A percentile compares a stretch with the other conserved stretches of the same genome.
phyloP scores from a whole-genome alignment of 2,329 filamentous ascomycete species.

The Cordyceps cateniannulata region DNA sequence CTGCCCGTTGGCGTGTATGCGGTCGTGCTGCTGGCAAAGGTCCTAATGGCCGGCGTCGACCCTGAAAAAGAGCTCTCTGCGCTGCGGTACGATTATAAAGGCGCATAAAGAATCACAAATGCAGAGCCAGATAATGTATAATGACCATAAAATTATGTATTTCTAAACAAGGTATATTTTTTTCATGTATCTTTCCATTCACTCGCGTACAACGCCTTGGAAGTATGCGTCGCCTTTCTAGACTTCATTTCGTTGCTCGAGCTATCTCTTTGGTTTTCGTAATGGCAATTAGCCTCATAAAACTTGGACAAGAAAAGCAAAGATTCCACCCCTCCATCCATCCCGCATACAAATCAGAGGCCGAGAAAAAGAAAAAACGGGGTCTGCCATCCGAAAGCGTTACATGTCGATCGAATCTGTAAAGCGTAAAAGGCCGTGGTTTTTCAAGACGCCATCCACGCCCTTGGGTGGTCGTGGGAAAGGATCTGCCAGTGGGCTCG shows the following conservation, averaged over 20 bases:
- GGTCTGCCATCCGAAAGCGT: not conserved
- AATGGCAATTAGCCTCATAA: not conserved
- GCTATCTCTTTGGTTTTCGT: not conserved
- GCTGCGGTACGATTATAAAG: slow-evolving; percentile 62
- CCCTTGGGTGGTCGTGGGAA: slow-evolving; percentile 65
- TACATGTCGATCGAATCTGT: slow-evolving; percentile 74
- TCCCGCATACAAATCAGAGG: not conserved
- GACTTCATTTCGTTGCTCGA: not conserved
- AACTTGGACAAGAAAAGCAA: not conserved
- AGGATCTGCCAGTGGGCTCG: slow-evolving; percentile 37
- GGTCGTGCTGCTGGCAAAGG: slow-evolving; percentile 55
- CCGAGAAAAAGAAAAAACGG: not conserved
- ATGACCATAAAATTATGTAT: slow-evolving; percentile 1
- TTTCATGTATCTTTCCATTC: not conserved
- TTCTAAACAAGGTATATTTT: slow-evolving; percentile 14
- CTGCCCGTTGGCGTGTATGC: slow-evolving; percentile 53
- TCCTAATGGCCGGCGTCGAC: slow-evolving; percentile 62
- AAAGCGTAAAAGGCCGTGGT: slow-evolving; percentile 83
- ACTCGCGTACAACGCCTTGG: slow-evolving; percentile 5
- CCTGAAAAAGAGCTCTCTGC: slow-evolving; percentile 56
- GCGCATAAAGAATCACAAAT: slow-evolving; percentile 39
- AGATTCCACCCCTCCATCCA: not conserved
- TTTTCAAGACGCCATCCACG: slow-evolving; percentile 79
- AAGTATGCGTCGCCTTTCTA: slow-evolving; percentile 4
- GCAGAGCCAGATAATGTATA: not conserved